Conservation (phyloP, 2,329 filamentous ascomycete species). For the Metarhizium robertsii region DNA sequence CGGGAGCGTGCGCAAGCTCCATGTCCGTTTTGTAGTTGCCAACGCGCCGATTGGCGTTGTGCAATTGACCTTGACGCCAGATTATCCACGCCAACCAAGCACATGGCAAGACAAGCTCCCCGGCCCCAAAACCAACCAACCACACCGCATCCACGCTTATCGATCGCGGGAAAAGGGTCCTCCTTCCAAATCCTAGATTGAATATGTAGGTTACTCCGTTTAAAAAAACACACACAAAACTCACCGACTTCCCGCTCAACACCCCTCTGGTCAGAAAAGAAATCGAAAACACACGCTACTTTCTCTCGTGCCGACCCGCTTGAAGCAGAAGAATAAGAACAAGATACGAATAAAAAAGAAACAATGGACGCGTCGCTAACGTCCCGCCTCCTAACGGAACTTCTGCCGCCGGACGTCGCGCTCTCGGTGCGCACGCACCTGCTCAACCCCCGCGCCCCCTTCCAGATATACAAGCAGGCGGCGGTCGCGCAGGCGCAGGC, state of each 20-base stretch:
- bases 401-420: conserved; percentile 36
- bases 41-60: too few relatives aligned
- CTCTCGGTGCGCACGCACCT: conserved; percentile 37
- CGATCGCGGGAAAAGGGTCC: neutral
- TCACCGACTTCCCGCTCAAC: neutral
- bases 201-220: too few relatives aligned
- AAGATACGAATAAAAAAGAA: neutral
- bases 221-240: neutral
- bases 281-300: too few relatives aligned
- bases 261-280: too few relatives aligned
- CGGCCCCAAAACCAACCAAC: neutral
- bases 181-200: too few relatives aligned
- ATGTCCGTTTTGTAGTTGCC: too few relatives aligned
- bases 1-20: too few relatives aligned
- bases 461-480: conserved; percentile 31
- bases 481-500: conserved; percentile 19
- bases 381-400: conserved; percentile 25
- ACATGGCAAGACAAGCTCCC: too few relatives aligned
- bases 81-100: too few relatives aligned
- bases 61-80: too few relatives aligned
- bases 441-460: conserved; percentile 34
- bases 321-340: neutral
- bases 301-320: too few relatives aligned
- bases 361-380: conserved; percentile 22
- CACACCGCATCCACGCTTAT: neutral